Conservation (phyloP, 805 yeast species). For the Naumovozyma dairenensis region DNA sequence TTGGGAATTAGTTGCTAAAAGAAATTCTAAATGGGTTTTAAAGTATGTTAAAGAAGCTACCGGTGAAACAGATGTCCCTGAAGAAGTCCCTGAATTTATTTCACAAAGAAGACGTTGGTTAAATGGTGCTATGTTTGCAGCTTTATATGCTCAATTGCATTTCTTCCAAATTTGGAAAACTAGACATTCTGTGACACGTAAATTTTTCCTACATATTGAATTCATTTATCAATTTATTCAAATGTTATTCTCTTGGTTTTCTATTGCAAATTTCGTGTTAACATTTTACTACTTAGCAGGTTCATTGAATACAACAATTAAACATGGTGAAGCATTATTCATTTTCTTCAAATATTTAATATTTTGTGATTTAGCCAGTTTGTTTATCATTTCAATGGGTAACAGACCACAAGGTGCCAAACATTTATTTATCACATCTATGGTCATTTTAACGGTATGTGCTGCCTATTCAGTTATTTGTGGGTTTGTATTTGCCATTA, state of each 20-base stretch:
- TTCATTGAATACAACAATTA: slow-evolving; percentile 48
- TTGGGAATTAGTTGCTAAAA: slow-evolving; percentile 91
- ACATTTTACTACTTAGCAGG: slow-evolving; percentile 92
- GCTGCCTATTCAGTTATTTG: slow-evolving; percentile 73
- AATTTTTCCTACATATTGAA: slow-evolving; percentile 74
- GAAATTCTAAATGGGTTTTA: slow-evolving; percentile 74
- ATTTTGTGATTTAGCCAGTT: slow-evolving; percentile 73
- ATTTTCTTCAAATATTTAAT: slow-evolving; percentile 79
- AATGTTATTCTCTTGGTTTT: slow-evolving; percentile 80
- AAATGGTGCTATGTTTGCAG: slow-evolving; percentile 96
- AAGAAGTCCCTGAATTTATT: slow-evolving; percentile 84
- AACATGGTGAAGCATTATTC: slow-evolving; percentile 71
- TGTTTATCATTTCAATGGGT: slow-evolving; percentile 90
- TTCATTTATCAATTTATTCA: slow-evolving; percentile 79
- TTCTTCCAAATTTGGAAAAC: slow-evolving; percentile 84
- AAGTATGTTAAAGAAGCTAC: slow-evolving; percentile 87
- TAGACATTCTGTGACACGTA: slow-evolving; percentile 72
- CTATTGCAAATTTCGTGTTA: slow-evolving; percentile 82
- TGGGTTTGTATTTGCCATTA: slow-evolving; percentile 70
- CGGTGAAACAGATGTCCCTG: slow-evolving; percentile 97
- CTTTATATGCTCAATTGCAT: slow-evolving; percentile 77
- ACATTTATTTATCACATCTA: slow-evolving; percentile 60
- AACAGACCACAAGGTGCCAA: slow-evolving; percentile 96
- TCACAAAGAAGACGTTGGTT: slow-evolving; percentile 97
- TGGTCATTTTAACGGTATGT: slow-evolving; percentile 64